Base-by-base conservation (phyloP, 2,329 filamentous ascomycete species). In the Camillea tinctor region DNA sequence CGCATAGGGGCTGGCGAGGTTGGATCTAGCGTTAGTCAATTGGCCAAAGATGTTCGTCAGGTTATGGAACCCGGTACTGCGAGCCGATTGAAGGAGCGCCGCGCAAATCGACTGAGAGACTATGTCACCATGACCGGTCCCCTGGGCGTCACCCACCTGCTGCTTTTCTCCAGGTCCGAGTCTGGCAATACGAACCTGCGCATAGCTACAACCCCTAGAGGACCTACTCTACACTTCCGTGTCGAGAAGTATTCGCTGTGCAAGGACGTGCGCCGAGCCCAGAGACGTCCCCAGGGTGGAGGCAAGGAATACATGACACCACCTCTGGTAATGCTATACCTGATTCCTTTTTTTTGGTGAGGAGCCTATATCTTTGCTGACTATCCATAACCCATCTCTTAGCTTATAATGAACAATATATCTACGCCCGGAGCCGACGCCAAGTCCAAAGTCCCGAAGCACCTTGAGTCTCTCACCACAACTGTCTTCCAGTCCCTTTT, bases 341-440 rank as follows among this genome's bases (percentile, higher is more conserved):
- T n/a, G n/a, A n/a, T 17, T 19, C 24, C 36, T 11, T 30, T 21
- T 17, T 19, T 23, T 13, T 13, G 24, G 17, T 9, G 26, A 3
- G 13, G 7, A 30, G 7, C 26, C 20, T 36, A 30, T 15, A 3
- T 17, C 17, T 20, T 44, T 23, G n/a, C 26, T 62, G 40, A 59
- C 24, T 36, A 5, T 54, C 61, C n/a, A 68, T 77, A 71, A 77
- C 66, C 4, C 22, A 57, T 13, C 30, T 26, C 55, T 17, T 62
- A 89, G 86, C 84, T 99, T 51, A 95, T 99, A 66, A 98, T 99
- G 95, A 99, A 99, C 79, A 97, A 97, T 76, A 97, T 99, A 76
- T 85, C 86, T 48, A 89, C 88, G 3, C 84, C 89, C 24, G 81
- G 79, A 30, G 72, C 83, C 51, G 84, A 87, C 59, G 77, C 84